phyloP scores from a whole-genome alignment of 768 basidiomycete genomes.

The Dacryopinax primogenitus region DNA sequence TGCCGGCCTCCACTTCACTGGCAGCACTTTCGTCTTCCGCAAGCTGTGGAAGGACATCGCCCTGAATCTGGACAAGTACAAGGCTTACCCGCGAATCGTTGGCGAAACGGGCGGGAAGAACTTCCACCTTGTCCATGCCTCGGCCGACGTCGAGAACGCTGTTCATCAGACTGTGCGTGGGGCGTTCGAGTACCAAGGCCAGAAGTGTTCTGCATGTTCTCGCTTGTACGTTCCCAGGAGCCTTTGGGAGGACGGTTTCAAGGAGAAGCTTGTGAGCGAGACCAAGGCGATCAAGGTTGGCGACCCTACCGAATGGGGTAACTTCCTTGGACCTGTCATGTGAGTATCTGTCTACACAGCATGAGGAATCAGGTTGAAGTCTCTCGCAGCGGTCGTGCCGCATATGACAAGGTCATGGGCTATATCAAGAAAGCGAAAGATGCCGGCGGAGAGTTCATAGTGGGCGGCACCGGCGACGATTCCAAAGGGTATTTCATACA shows the following conservation, averaged over 20 bases:
- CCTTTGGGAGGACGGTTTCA: conserved; percentile 74
- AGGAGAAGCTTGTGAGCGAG: conserved; percentile 59
- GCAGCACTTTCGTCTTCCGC: conserved; percentile 88
- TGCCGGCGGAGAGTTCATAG: conserved; percentile 76
- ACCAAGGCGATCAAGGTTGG: conserved; percentile 80
- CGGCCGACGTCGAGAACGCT: conserved; percentile 80
- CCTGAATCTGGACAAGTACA: conserved; percentile 73
- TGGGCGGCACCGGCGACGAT: conserved; percentile 74
- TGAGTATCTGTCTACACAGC: conserved; percentile 26
- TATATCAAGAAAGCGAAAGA: conserved; percentile 81
- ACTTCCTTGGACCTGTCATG: conserved; percentile 98
- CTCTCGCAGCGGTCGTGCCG: conserved; percentile 52
- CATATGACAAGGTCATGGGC: conserved; percentile 72
- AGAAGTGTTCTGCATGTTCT: conserved; percentile 94
- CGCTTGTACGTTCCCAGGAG: conserved; percentile 80
- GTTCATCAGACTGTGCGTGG: conserved; percentile 75
- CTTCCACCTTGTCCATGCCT: conserved; percentile 84
- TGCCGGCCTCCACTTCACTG: conserved; percentile 90
- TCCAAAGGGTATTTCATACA: conserved; percentile 88
- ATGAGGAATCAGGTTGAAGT: not conserved
- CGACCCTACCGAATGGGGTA: conserved; percentile 52
- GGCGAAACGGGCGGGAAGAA: conserved; percentile 98
- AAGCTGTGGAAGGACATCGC: conserved; percentile 95
- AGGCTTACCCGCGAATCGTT: conserved; percentile 83
- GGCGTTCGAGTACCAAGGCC: conserved; percentile 95